Evolutionary conservation across 1,284 basidiomycete genomes (phyloP).

Genomic region (Fomitopsis palustris): DNA sequence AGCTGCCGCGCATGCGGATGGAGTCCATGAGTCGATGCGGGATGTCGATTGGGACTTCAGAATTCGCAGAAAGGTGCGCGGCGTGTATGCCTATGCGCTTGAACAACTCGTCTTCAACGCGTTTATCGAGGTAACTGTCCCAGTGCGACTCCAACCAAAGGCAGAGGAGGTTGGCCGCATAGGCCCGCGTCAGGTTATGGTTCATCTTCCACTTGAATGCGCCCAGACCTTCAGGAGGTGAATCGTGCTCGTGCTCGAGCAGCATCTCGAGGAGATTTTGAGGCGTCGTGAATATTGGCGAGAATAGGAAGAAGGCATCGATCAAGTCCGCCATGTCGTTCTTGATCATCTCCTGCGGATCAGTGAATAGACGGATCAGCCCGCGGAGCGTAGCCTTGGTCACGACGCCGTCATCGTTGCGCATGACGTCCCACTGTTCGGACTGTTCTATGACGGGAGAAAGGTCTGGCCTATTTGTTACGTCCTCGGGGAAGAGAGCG

Average conservation of each 20-base stretch:
- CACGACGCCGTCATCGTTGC: conserved; percentile 17
- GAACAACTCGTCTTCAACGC: conserved; percentile 40
- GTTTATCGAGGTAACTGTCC: conserved; percentile 46
- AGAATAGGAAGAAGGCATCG: conserved; percentile 71
- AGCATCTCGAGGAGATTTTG: conserved; percentile 52
- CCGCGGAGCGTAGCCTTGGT: conserved; percentile 38
- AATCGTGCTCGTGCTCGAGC: conserved; percentile 54
- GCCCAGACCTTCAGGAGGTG: conserved; percentile 25
- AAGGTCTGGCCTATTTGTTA: background rate
- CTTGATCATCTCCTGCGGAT: conserved; percentile 32
- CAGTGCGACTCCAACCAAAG: conserved; percentile 79
- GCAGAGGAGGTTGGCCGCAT: conserved; percentile 65
- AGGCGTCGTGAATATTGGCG: conserved; percentile 71
- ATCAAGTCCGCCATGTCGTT: conserved; percentile 32
- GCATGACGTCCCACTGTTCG: conserved; percentile 6
- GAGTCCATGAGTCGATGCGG: conserved; percentile 3
- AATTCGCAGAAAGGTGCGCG: conserved; percentile 8
- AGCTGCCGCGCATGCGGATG: background rate
- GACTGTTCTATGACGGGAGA: conserved; percentile 1
- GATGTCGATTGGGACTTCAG: conserved; percentile 5
- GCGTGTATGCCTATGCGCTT: conserved; percentile 33
- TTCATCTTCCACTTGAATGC: conserved; percentile 48
- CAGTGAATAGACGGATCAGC: conserved; percentile 45
- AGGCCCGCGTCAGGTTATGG: conserved; percentile 54
- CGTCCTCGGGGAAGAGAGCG: background rate